Conservation (phyloP, 306 rosid genomes). For the Phaseolus lunatus region DNA sequence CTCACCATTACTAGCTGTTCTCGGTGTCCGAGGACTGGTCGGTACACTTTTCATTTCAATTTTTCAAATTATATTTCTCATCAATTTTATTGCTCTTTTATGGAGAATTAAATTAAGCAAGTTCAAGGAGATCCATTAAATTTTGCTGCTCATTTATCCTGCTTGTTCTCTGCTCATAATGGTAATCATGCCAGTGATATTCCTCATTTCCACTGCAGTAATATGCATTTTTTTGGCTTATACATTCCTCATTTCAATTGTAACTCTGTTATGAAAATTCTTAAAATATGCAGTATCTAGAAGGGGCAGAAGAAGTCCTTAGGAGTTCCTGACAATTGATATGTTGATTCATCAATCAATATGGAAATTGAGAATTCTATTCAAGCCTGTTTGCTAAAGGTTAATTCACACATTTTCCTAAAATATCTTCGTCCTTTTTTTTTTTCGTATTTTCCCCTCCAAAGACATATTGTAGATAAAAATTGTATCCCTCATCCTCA, state of each 20-base stretch:
- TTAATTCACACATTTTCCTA: slow-evolving; percentile 44
- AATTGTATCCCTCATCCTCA: background rate
- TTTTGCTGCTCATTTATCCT: slow-evolving; percentile 25
- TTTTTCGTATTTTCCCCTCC: slow-evolving; percentile 14
- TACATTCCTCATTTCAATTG: slow-evolving; percentile 26
- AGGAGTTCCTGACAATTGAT: slow-evolving; percentile 53
- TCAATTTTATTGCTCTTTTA: slow-evolving; percentile 22
- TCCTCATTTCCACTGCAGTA: slow-evolving; percentile 22
- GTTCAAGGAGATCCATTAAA: slow-evolving; percentile 15
- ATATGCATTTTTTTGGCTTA: slow-evolving; percentile 35
- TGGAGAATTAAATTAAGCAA: slow-evolving; percentile 24
- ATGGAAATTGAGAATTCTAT: slow-evolving; percentile 67
- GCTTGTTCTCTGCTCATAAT: slow-evolving; percentile 36
- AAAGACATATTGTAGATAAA: slow-evolving; percentile 13
- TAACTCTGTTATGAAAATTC: slow-evolving; percentile 30
- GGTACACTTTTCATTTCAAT: slow-evolving; percentile 16
- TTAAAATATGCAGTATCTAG: slow-evolving; percentile 68
- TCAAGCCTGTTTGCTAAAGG: slow-evolving; percentile 65
- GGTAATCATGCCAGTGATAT: slow-evolving; percentile 17
- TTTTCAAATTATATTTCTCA: slow-evolving; percentile 9
- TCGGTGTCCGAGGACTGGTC: too few species aligned
- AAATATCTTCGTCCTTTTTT: background rate
- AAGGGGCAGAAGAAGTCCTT: slow-evolving; percentile 81
- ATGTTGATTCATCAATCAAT: slow-evolving; percentile 50
- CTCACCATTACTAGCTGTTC: too few species aligned